phyloP scores from a whole-genome alignment of 2,329 filamentous ascomycete species.

The Cladophialophora chaetospira region DNA sequence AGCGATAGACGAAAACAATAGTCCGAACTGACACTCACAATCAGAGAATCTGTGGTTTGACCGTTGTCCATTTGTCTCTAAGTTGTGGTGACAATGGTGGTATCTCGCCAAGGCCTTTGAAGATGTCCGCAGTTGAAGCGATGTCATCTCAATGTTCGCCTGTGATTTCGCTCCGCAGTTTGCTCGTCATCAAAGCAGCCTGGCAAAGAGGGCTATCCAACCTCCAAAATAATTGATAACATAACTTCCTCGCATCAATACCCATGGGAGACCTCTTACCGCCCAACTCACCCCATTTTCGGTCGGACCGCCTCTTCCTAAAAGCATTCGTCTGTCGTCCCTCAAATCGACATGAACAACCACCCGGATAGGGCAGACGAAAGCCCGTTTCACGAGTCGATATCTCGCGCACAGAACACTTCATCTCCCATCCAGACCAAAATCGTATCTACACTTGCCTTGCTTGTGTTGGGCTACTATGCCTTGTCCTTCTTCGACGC shows the following conservation, averaged over 20 bases:
- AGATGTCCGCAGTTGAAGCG: not conserved
- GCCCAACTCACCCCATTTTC: conserved; percentile 12
- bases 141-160: not conserved
- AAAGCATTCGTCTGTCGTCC: conserved; percentile 2
- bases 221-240: no score
- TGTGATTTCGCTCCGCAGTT: not conserved
- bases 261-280: conserved; percentile 14
- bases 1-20: not conserved
- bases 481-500: conserved; percentile 44
- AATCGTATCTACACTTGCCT: conserved; percentile 26
- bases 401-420: conserved; percentile 3
- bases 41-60: not conserved
- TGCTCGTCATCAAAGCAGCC: conserved; percentile 14
- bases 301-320: not conserved
- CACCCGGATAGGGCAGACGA: conserved; percentile 27
- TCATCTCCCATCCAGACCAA: conserved; percentile 23
- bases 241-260: not conserved
- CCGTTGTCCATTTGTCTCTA: not conserved
- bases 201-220: not conserved
- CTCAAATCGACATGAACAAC: conserved; percentile 29
- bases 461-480: conserved; percentile 37
- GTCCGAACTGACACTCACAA: not conserved
- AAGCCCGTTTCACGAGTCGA: conserved; percentile 19
- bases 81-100: not conserved
- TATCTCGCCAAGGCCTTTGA: not conserved